Evolutionary conservation across 371 early-diverging fungal species (phyloP), one percentile per base, ranked within the genome.

Genomic region (Lichtheimia ramosa): DNA sequence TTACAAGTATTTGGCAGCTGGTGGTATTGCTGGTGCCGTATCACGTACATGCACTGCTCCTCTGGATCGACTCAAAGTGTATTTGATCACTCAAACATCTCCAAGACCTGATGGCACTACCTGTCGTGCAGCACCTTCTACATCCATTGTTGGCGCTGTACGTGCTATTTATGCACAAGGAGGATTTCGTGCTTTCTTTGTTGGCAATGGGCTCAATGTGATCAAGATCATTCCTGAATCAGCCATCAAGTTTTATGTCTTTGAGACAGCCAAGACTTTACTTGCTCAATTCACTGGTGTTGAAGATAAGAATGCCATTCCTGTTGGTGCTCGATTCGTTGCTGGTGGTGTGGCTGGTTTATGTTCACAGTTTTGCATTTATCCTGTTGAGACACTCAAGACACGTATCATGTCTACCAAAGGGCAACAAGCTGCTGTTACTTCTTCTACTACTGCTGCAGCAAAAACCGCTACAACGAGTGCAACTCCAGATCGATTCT

Each of bases 291-390:
- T 77, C 13, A 79, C 80, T 4, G 70, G 79, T 3, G 62, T 70
- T 15, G 73, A 79, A 20, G 84, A 81, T 43, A 79, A 77, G 59
- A 79, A 81, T 49, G 68, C 66, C 25, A 87, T 89, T 28, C 82
- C 86, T 18, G 81, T 87, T 0, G 74, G 77, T 7, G 87, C 86
- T 48, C 70, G 91, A 46, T 89, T 93, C 62, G 66, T 88, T 23
- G 91, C 92, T 21, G 92, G 93, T 63, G 92, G 91, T 41, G 65
- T 88, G n/a, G 92, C 89, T 43, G 94, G 94, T 49, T 73, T 93
- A 24, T 75, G 85, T 56, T 83, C 86, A 1, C 92, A 92, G 65
- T 87, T 87, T 57, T 73, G 83, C 41, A 90, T 93, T 58, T 93
- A 92, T 61, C 94, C 94, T 14, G 69, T 93, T 18, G 94, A 92